Evolutionary conservation across 257 asterid genomes (phyloP), one percentile per base, ranked within the genome.

Genomic region (Solanum gracilifrons): DNA sequence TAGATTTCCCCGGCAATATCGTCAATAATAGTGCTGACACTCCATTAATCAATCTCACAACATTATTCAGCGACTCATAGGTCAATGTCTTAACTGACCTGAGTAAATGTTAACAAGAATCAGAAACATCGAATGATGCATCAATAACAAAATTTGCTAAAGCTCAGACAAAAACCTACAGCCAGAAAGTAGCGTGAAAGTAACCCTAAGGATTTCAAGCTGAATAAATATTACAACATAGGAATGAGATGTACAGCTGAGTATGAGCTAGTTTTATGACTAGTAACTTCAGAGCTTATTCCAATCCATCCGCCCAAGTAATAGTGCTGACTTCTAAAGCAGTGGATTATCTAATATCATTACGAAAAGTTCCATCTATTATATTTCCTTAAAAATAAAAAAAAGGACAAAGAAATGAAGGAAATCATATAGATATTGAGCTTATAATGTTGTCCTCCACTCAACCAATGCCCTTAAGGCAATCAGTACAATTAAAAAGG

Each of bases 11-110:
- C 21, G 99, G 99, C 92, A 97, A 90, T 77, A 97, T 46, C 69
- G 99, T 93, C 92, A 97, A 90, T 87, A 97, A 86, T 87, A 97
- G 82, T 31, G 99, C 99, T 85, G 99, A 97, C 62, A 95, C 86
- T 88, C 99, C 99, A 93, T 97, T 97, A 85, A 97, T 97, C 87
- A 95, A 91, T 90, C 99, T 95, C 87, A 93, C 99, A 73, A 94
- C 89, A 93, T 97, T 94, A 92, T 97, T 94, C 88, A 97, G 89
- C 25, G 98, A 91, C 91, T 97, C 99, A 87, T 95, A 95, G 84
- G 98, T 97, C 88, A 97, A 43, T 23, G 98, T 95, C 94, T 97
- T 97, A 35, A 97, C 99, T 6, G 99, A 97, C 98, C 99, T 97
- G 94, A 62, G 60, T 31, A 48, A 29, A 48, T 18, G 69, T 29